Conservation (phyloP, 192 early-diverging fungal species). For the Coemansia sp. region DNA sequence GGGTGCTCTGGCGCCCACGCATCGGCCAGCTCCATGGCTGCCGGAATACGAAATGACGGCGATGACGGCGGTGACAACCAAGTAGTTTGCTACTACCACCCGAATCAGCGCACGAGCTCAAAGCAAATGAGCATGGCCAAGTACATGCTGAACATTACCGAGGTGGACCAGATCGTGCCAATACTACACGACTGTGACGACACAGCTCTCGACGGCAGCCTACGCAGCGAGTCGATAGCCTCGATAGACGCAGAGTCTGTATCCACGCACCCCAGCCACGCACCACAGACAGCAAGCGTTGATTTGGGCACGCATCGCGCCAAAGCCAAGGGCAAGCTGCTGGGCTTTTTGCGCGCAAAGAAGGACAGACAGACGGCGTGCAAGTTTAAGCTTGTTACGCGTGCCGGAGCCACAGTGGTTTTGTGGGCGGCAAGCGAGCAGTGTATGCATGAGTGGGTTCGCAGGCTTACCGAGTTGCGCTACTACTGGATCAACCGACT, state of each 20-base stretch:
- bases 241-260: conserved; percentile 11
- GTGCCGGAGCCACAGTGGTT: conserved; percentile 26
- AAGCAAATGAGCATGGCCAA: conserved; percentile 47
- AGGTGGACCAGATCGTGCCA: conserved; percentile 37
- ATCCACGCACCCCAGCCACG: neutral
- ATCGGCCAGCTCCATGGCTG: neutral
- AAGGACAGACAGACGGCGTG: conserved; percentile 21
- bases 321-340: conserved; percentile 16
- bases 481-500: conserved; percentile 46
- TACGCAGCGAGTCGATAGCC: neutral
- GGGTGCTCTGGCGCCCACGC: neutral
- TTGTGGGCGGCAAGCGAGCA: conserved; percentile 39
- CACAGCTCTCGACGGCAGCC: neutral
- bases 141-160: conserved; percentile 43
- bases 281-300: neutral
- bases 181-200: conserved; percentile 16
- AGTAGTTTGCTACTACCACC: conserved; percentile 29
- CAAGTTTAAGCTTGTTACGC: conserved; percentile 42
- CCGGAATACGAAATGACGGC: neutral
- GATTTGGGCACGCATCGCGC: neutral
- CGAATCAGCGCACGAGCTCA: conserved; percentile 22
- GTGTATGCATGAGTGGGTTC: conserved; percentile 51
- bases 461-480: conserved; percentile 35
- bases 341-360: conserved; percentile 31
- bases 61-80: neutral